Conservation (phyloP, 768 basidiomycete genomes). For the Suillus ampliporus region DNA sequence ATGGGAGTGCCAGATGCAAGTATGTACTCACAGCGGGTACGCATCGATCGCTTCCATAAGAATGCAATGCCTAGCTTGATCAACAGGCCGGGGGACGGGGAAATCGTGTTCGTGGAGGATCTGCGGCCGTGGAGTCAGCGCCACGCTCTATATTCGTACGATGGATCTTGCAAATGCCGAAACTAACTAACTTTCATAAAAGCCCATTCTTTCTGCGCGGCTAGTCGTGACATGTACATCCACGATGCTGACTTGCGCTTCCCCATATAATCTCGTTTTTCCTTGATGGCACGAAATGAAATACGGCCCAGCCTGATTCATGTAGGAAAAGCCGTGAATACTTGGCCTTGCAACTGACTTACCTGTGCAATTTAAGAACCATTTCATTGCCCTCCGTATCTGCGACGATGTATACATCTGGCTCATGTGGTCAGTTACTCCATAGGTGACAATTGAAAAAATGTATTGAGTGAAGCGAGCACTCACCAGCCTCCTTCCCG, state of each 20-base stretch:
- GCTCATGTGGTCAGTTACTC: background rate
- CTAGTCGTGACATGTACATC: slow-evolving; percentile 99
- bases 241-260: slow-evolving; percentile 96
- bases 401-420: slow-evolving; percentile 91
- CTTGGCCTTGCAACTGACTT: slow-evolving; percentile 5
- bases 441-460: background rate
- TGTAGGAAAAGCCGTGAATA: slow-evolving; percentile 4
- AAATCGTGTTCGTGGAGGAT: slow-evolving; percentile 90
- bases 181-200: slow-evolving; percentile 86
- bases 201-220: slow-evolving; percentile 97
- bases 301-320: slow-evolving; percentile 85
- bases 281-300: slow-evolving; percentile 96
- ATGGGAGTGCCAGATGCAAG: background rate
- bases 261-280: slow-evolving; percentile 94
- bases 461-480: background rate
- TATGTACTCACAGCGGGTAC: slow-evolving; percentile 78
- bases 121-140: slow-evolving; percentile 44
- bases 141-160: background rate
- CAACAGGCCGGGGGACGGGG: slow-evolving; percentile 91
- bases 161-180: background rate
- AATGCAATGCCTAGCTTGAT: slow-evolving; percentile 93
- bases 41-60: slow-evolving; percentile 97
- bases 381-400: slow-evolving; percentile 84
- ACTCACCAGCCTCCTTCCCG: slow-evolving; percentile 93
- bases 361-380: slow-evolving; percentile 95